Conservation (phyloP, 352 stramenopile genomes). For the Globisporangium canariense region DNA sequence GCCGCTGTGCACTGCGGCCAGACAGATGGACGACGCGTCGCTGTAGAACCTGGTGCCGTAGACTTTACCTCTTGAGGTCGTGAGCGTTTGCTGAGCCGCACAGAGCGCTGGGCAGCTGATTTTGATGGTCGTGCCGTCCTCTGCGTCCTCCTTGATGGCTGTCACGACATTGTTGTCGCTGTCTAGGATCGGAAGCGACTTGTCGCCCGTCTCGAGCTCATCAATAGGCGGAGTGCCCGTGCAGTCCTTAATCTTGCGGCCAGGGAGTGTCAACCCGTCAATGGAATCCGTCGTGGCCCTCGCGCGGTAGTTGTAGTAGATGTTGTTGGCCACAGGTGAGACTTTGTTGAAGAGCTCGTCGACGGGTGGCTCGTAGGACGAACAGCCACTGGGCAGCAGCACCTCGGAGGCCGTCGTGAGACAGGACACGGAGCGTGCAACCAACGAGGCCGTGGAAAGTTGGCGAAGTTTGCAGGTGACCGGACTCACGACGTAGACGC, state of each 20-base stretch:
- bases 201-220: conserved; percentile 65
- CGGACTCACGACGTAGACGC: conserved; percentile 90
- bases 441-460: conserved; percentile 63
- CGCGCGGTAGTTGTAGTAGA: conserved; percentile 91
- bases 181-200: conserved; percentile 37
- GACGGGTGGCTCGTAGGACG: conserved; percentile 91
- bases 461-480: conserved; percentile 87
- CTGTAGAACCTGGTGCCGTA: conserved; percentile 79
- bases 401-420: conserved; percentile 77
- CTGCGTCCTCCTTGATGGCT: conserved; percentile 77
- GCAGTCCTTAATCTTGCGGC: conserved; percentile 88
- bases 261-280: conserved; percentile 38
- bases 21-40: conserved; percentile 89
- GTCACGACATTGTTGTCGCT: conserved; percentile 16
- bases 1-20: conserved; percentile 89
- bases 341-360: conserved; percentile 83
- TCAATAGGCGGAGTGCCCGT: conserved; percentile 88
- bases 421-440: conserved; percentile 74
- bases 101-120: conserved; percentile 74
- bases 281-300: conserved; percentile 38
- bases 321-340: conserved; percentile 82
- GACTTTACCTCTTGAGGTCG: conserved; percentile 22
- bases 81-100: conserved; percentile 7
- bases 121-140: conserved; percentile 88
- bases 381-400: conserved; percentile 90